Conservation (phyloP, 441 rosid genomes). For the Erodium trifolium region DNA sequence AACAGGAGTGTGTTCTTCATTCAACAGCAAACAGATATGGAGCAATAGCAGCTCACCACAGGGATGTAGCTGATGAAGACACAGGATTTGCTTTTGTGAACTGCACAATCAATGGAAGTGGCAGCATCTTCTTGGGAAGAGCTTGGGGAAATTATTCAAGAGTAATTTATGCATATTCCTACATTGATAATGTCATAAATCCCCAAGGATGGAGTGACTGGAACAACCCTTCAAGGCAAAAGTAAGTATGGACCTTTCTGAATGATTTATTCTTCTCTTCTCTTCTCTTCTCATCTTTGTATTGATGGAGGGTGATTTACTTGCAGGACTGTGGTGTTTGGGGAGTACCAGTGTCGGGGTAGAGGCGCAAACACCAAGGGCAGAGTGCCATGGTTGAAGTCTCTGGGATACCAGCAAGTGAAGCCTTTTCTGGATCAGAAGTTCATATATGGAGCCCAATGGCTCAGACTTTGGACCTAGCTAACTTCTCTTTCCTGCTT, state of each 20-base stretch:
- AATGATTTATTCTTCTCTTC: constrained; percentile 2
- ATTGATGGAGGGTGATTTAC: not conserved
- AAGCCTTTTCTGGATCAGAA: constrained; percentile 44
- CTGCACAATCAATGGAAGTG: constrained; percentile 65
- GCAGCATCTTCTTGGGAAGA: constrained; percentile 64
- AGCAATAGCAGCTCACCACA: constrained; percentile 83
- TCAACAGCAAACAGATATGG: constrained; percentile 55
- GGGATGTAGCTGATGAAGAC: constrained; percentile 49
- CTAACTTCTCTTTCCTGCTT: no score
- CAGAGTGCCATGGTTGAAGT: constrained; percentile 67
- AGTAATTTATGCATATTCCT: constrained; percentile 59
- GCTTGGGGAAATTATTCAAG: constrained; percentile 92
- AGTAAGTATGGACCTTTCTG: constrained; percentile 23
- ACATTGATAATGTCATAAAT: constrained; percentile 45
- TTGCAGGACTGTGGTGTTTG: constrained; percentile 63
- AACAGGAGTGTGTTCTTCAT: constrained; percentile 58
- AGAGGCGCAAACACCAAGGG: constrained; percentile 57
- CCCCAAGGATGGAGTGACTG: constrained; percentile 95
- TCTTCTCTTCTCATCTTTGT: not conserved
- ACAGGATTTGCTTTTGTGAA: constrained; percentile 80
- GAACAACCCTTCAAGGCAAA: constrained; percentile 48
- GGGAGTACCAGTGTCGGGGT: constrained; percentile 69
- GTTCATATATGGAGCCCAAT: constrained; percentile 67
- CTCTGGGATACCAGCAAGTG: constrained; percentile 39
- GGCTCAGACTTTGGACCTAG: constrained; percentile 46